Evolutionary conservation across 805 yeast genomes (phyloP).

Genomic region (Candida ipomoeae): DNA sequence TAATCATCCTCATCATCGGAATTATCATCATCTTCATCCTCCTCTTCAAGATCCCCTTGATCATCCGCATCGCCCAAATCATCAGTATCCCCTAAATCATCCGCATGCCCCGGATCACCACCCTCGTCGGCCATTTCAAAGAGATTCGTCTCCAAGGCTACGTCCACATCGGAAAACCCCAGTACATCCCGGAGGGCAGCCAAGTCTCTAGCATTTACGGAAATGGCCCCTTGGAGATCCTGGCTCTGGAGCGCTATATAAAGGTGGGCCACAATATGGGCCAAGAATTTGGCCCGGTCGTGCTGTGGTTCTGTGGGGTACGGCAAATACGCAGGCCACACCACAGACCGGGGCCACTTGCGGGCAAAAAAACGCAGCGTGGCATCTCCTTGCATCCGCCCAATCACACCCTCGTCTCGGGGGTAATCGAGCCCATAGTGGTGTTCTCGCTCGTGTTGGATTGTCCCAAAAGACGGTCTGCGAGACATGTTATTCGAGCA

Average conservation of each 20-base stretch:
- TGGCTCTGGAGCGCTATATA: conserved; percentile 72
- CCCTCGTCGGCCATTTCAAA: conserved; percentile 35
- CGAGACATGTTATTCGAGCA: conserved; percentile 13
- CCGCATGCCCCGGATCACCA: background rate
- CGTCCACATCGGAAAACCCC: conserved; percentile 37
- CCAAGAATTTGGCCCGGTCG: conserved; percentile 68
- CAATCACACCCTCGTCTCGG: conserved; percentile 30
- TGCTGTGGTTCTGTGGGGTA: conserved; percentile 64
- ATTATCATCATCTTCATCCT: conserved; percentile 36
- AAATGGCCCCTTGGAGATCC: conserved; percentile 68
- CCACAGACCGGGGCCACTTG: conserved; percentile 36
- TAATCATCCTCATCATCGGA: conserved; percentile 40
- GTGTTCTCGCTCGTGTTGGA: conserved; percentile 26
- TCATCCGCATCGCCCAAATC: conserved; percentile 25
- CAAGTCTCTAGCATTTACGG: conserved; percentile 64
- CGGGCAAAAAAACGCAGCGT: conserved; percentile 37
- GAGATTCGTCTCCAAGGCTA: conserved; percentile 53
- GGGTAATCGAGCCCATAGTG: conserved; percentile 54
- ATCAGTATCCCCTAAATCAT: no score
- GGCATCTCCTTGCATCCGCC: conserved; percentile 28
- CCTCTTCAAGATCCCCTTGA: conserved; percentile 24
- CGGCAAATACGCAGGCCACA: conserved; percentile 54
- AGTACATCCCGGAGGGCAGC: conserved; percentile 37
- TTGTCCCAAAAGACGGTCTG: conserved; percentile 30
- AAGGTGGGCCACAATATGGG: conserved; percentile 75